phyloP scores from a whole-genome alignment of 2,329 filamentous ascomycete species.

The Tolypocladium cylindrosporum region DNA sequence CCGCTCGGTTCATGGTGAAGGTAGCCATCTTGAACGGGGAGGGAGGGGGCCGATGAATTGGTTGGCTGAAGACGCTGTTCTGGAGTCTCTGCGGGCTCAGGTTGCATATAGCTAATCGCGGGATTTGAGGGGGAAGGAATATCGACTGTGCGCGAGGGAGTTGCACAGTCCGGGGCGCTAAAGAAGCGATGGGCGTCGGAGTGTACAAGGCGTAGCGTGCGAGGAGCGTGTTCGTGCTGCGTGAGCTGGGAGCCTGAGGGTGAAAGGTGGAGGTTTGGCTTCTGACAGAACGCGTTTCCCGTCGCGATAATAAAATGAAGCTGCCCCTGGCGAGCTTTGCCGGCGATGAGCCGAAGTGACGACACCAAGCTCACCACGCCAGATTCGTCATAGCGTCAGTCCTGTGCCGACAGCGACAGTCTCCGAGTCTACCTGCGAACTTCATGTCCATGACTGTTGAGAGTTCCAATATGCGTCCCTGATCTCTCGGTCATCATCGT shows the following conservation, averaged over 20 bases:
- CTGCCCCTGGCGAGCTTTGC: background rate
- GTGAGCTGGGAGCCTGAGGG: conserved; percentile 5
- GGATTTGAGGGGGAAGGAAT: conserved; percentile 17
- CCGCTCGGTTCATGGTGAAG: conserved; percentile 31
- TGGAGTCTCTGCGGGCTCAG: conserved; percentile 40
- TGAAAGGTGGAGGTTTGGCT: background rate
- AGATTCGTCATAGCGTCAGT: background rate
- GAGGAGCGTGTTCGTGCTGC: background rate
- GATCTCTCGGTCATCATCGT: too few species aligned
- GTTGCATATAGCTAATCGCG: conserved; percentile 53
- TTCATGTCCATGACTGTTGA: too few species aligned
- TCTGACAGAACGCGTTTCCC: background rate
- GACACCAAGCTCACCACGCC: background rate
- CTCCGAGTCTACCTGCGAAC: too few species aligned
- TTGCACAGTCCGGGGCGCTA: conserved; percentile 38
- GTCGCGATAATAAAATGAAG: background rate
- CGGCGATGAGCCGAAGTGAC: background rate
- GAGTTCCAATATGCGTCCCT: too few species aligned
- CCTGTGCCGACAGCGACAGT: too few species aligned
- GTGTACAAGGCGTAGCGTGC: background rate
- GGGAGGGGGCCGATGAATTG: conserved; percentile 20
- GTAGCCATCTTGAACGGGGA: conserved; percentile 48
- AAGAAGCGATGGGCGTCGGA: background rate
- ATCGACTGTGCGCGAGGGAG: conserved; percentile 38
- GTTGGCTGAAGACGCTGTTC: conserved; percentile 28